Conservation (phyloP, 441 rosid species). For the Mallotus repandus region DNA sequence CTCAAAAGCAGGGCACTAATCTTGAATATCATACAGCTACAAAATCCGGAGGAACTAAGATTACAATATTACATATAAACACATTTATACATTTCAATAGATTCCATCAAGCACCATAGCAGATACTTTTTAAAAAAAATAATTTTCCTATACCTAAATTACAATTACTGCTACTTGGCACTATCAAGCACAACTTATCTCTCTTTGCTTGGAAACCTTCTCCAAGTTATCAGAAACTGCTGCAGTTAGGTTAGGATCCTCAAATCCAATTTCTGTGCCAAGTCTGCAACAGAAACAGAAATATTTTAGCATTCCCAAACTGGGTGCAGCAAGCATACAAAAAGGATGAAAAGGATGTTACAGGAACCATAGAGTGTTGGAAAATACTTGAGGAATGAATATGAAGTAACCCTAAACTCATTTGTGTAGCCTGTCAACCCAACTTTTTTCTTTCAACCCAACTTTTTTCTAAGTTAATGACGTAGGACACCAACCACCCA, state of each 20-base stretch:
- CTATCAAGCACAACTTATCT: slow-evolving; percentile 59
- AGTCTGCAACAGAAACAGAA: slow-evolving; percentile 40
- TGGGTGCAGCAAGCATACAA: neutral
- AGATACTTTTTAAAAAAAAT: slow-evolving; percentile 1
- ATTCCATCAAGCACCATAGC: slow-evolving; percentile 15
- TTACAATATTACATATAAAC: slow-evolving; percentile 24
- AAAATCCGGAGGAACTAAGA: neutral
- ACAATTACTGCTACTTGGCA: slow-evolving; percentile 44
- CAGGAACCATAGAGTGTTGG: neutral
- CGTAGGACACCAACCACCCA: neutral
- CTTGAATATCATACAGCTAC: slow-evolving; percentile 4
- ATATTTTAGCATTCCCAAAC: neutral
- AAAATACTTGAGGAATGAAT: neutral
- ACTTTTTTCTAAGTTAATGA: neutral
- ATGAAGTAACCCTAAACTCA: neutral
- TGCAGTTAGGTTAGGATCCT: slow-evolving; percentile 82
- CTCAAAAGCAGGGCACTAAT: neutral
- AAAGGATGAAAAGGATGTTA: neutral
- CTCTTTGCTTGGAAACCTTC: slow-evolving; percentile 52
- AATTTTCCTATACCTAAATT: slow-evolving; percentile 25
- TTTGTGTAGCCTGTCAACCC: neutral
- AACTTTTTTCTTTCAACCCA: no score
- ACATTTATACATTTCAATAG: slow-evolving; percentile 25
- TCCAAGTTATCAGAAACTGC: slow-evolving; percentile 77
- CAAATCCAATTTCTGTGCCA: slow-evolving; percentile 75